Evolutionary conservation across 2,329 filamentous ascomycete species (phyloP), one percentile per base, ranked within the genome.

Genomic region (Diaporthe ilicicola): DNA sequence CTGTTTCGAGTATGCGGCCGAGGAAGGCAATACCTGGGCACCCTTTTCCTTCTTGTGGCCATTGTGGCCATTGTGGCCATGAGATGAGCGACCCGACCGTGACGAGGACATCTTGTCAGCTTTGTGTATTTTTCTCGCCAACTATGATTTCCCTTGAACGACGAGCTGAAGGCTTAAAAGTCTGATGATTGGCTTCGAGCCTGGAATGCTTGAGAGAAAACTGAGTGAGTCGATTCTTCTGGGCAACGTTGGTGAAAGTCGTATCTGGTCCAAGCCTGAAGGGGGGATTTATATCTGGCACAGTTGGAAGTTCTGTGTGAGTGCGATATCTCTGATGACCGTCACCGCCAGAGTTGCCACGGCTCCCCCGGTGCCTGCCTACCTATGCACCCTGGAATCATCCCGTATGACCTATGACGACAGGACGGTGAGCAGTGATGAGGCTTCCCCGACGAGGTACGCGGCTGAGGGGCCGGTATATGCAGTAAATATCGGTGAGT

Each of bases 31-130:
- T 64, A 73, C 69, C 55, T 73, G 71, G 32, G 69, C 71, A 19
- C 48, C 72, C n/a, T 54, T 71, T 17, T 67, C 72, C 24, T 64
- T 72, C 48, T 70, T 67, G 27, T 68, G 13, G 8, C 72, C 65
- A 19, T 72, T n/a, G n/a, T n/a, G n/a, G n/a, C n/a, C n/a, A n/a
- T 70, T 67, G 27, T 68, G 13, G 8, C 72, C 65, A 19, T 72
- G 62, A 17, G 50, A 61, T 8, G 69, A 71, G 32, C 62, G 72
- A 34, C 50, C 39, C 4, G 72, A 70, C 6, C 54, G 67, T 19
- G 72, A 73, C 17, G 70, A 73, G 7, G 72, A 73, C 70, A 72
- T 70, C 10, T 17, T 65, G 19, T 7, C 44, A n/a, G 24, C 8
- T 39, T 4, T 29, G 44, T 17, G 7, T 10, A 6, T 0, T 4